A percentile compares a stretch with the other conserved stretches of the same genome.
Conservation (phyloP, 345 rosid genomes). For the Lepidium didymum region DNA sequence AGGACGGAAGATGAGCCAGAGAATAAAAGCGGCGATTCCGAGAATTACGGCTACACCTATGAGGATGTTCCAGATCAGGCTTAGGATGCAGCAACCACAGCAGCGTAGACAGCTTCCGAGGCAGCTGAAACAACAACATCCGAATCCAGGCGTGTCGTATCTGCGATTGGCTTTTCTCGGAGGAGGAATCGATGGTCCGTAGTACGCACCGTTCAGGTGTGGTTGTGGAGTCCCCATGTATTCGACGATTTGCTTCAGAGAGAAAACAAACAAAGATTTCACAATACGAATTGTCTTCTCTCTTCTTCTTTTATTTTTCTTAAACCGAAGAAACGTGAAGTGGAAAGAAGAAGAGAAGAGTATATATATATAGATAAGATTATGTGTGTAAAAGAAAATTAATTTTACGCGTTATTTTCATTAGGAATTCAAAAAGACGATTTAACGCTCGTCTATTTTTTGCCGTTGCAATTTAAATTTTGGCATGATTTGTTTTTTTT, state of each 20-base stretch:
- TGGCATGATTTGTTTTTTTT: background rate
- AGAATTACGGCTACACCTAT: conserved; percentile 28
- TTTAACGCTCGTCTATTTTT: background rate
- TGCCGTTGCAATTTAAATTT: background rate
- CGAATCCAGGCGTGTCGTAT: conserved; percentile 30
- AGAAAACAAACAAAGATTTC: background rate
- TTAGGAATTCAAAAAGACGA: background rate
- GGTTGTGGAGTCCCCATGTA: conserved; percentile 25
- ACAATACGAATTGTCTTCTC: background rate
- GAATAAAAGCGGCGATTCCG: conserved; percentile 33
- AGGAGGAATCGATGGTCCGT: conserved; percentile 65
- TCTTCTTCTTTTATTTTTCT: background rate
- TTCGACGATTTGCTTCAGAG: conserved; percentile 24
- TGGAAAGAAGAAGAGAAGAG: background rate
- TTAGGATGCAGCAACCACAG: conserved; percentile 56
- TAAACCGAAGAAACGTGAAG: background rate
- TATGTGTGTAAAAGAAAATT: background rate
- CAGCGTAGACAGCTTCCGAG: conserved; percentile 31
- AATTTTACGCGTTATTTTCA: background rate
- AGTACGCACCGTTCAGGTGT: conserved; percentile 55
- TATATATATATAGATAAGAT: background rate
- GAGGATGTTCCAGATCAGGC: conserved; percentile 43
- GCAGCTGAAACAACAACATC: conserved; percentile 45
- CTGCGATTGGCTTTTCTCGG: conserved; percentile 33
- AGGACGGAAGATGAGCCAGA: conserved; percentile 70